A percentile compares a stretch with the other conserved stretches of the same genome.
Evolutionary conservation across 1,284 basidiomycete genomes (phyloP).

Genomic region (Heterobasidion annosum): DNA sequence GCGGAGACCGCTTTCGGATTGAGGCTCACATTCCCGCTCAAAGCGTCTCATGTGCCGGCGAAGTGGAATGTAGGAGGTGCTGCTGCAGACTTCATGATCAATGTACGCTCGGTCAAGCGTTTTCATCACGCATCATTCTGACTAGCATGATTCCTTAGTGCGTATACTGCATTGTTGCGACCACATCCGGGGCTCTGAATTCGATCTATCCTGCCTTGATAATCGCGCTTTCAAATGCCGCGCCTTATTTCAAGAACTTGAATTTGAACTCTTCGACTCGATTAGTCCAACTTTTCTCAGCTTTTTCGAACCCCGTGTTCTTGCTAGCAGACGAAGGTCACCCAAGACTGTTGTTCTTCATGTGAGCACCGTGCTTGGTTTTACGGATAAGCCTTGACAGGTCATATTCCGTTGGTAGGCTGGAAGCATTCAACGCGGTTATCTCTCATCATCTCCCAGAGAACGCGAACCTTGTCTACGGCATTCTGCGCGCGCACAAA

Average conservation of each 20-base stretch:
- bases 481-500: constrained; percentile 74
- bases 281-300: constrained; percentile 80
- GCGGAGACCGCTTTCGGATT: constrained; percentile 73
- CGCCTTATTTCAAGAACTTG: constrained; percentile 79
- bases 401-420: constrained; percentile 30
- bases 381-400: background rate
- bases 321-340: constrained; percentile 90
- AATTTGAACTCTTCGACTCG: constrained; percentile 76
- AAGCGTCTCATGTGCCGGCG: constrained; percentile 49
- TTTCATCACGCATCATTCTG: background rate
- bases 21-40: constrained; percentile 55
- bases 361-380: constrained; percentile 32
- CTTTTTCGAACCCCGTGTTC: constrained; percentile 85
- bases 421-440: constrained; percentile 87
- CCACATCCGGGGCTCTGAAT: constrained; percentile 74
- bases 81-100: constrained; percentile 80
- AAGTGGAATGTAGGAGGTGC: constrained; percentile 73
- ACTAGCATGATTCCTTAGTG: constrained; percentile 35
- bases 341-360: constrained; percentile 85
- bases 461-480: constrained; percentile 86
- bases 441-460: constrained; percentile 63
- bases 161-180: constrained; percentile 83
- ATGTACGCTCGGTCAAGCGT: constrained; percentile 37
- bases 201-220: constrained; percentile 89
- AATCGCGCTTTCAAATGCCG: constrained; percentile 82